Percentiles rank a stretch among this genome's conserved stretches.
Evolutionary conservation across 2,329 filamentous ascomycete genomes (phyloP).

Genomic region (Chaetomium sp.): DNA sequence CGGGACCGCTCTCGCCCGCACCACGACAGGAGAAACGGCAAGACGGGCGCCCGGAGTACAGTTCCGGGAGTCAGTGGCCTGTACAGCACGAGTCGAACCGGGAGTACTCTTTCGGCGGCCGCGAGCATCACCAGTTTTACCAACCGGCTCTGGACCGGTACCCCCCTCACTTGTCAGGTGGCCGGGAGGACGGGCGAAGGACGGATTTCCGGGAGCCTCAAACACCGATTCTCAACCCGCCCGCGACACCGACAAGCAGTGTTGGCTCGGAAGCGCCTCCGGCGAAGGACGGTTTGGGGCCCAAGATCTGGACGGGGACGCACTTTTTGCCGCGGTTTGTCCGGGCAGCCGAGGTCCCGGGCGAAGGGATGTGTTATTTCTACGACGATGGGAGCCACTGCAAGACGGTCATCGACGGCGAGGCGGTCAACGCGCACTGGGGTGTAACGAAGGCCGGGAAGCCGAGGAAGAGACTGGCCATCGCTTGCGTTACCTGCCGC

Average conservation of each 20-base stretch:
- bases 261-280: conserved; percentile 48
- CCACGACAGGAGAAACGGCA: conserved; percentile 45
- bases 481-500: conserved; percentile 89
- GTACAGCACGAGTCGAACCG: conserved; percentile 45
- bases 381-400: conserved; percentile 84
- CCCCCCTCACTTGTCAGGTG: conserved; percentile 43
- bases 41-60: conserved; percentile 44
- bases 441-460: conserved; percentile 93
- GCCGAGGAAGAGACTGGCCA: conserved; percentile 84
- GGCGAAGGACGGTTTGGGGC: conserved; percentile 62
- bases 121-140: conserved; percentile 38
- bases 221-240: conserved; percentile 34
- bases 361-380: conserved; percentile 80
- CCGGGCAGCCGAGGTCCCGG: conserved; percentile 66
- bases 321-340: conserved; percentile 69
- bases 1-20: conserved; percentile 51
- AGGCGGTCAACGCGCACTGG: conserved; percentile 88
- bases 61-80: conserved; percentile 44
- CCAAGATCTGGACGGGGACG: conserved; percentile 70
- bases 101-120: conserved; percentile 52
- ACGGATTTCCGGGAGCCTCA: conserved; percentile 35
- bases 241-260: conserved; percentile 38
- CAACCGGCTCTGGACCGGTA: conserved; percentile 43
- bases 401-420: conserved; percentile 81
- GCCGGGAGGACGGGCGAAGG: conserved; percentile 38